Conservation (phyloP, 441 rosid genomes). For the Adansonia gregorii region DNA sequence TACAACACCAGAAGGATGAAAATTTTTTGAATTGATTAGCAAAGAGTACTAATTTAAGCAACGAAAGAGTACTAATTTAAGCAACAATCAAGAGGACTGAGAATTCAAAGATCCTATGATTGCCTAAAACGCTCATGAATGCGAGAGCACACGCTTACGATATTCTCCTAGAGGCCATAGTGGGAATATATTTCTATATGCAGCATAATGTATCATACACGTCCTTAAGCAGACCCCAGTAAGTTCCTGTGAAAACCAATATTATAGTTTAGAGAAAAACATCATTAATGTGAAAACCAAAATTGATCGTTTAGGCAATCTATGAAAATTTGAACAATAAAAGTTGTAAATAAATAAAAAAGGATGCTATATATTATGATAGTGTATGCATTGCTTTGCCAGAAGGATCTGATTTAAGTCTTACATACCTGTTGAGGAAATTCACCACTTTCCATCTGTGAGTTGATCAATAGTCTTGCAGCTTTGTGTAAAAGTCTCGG, state of each 20-base stretch:
- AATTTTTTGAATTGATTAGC: neutral
- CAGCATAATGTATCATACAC: conserved; percentile 19
- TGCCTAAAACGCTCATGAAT: neutral
- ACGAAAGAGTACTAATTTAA: neutral
- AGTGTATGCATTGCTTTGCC: neutral
- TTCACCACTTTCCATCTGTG: conserved; percentile 24
- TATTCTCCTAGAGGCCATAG: conserved; percentile 21
- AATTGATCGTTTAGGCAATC: neutral
- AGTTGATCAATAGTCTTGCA: conserved; percentile 28
- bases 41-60: neutral
- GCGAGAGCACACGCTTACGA: conserved; percentile 8
- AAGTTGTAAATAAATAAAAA: neutral
- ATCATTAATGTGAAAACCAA: neutral
- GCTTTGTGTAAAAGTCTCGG: conserved; percentile 20
- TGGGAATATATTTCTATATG: conserved; percentile 23
- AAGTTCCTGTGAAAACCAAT: conserved; percentile 18
- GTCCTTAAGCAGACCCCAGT: conserved; percentile 22
- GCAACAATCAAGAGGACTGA: neutral
- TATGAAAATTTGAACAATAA: neutral
- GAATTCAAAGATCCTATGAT: neutral
- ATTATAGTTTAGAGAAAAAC: neutral
- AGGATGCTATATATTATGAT: neutral
- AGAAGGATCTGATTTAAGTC: conserved; percentile 10
- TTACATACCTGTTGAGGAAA: conserved; percentile 21
- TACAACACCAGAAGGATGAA: neutral